These are phyloP conservation scores for Coemansia sp. DNA, from an alignment of 192 early-diverging fungal species.

Conservation along the genomic window DNA sequence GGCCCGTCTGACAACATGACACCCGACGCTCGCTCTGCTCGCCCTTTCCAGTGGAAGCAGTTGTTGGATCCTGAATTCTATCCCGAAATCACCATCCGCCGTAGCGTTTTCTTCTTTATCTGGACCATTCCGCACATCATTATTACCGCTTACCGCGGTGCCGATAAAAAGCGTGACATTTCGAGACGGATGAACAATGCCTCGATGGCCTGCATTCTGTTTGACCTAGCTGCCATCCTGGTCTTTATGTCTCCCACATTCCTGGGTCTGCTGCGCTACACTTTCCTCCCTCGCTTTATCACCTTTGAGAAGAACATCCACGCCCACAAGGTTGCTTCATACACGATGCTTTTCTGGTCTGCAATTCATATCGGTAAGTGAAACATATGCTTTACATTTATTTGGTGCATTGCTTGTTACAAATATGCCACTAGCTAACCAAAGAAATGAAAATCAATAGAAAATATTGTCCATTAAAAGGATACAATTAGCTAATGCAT, in stretches of 20 bases:
- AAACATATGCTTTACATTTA: too few species aligned
- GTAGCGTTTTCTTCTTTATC: constrained; percentile 25
- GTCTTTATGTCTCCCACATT: constrained; percentile 81
- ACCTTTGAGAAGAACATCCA: constrained; percentile 70
- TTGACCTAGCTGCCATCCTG: constrained; percentile 67
- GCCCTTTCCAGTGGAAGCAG: constrained; percentile 6
- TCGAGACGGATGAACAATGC: constrained; percentile 19
- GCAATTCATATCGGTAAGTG: constrained; percentile 56
- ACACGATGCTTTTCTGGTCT: constrained; percentile 62
- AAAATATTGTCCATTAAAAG: too few species aligned
- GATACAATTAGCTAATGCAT: background rate
- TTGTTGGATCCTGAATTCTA: constrained; percentile 19
- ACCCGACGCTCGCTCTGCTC: too few species aligned
- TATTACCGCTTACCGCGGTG: constrained; percentile 13
- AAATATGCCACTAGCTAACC: too few species aligned
- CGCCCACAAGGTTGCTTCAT: constrained; percentile 71
- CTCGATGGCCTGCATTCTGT: constrained; percentile 25
- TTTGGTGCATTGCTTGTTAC: too few species aligned
- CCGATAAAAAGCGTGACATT: constrained; percentile 1
- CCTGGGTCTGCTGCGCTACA: constrained; percentile 53
- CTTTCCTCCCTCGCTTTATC: constrained; percentile 58
- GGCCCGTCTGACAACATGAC: too few species aligned
- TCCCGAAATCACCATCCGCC: constrained; percentile 42
- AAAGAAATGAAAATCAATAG: too few species aligned
- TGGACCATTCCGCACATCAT: constrained; percentile 42